Evolutionary conservation across 139 green algal species (phyloP), one percentile per base, ranked within the genome.

Genomic region (Trebouxia sp.): DNA sequence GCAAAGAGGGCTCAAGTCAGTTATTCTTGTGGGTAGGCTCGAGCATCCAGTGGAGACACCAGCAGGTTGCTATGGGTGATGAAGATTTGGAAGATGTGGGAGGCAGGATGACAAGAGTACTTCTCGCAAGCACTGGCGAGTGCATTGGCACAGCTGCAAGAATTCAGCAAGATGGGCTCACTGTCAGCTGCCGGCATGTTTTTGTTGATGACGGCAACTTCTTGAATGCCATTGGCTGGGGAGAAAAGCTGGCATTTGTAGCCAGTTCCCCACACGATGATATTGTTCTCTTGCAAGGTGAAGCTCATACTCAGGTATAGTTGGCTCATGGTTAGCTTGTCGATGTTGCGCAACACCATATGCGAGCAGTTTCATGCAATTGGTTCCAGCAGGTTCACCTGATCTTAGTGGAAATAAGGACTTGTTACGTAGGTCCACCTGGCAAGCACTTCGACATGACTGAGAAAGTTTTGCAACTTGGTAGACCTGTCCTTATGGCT

Each of bases 401-500:
- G 32, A 24, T n/a, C 1, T 70, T 22, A 1, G 30, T 26, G 4
- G 58, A 70, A 43, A 42, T 3, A 43, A 70, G 58, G 32, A 70
- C 5, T n/a, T 70, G 58, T 26, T 42, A 32, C 32, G 26, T 24
- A 42, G 58, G 32, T 70, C 58, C 58, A 70, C 9, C 58, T 70
- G 58, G 58, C 32, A 26, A 70, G 32, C 58, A 70, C 30, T 70
- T 70, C 26, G 58, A 43, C 32, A 22, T 70, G 58, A 42, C 30
- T 28, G 5, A 70, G 32, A 43, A 26, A 43, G n/a, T 11, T 70
- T 0, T 70, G 32, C 58, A 70, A n/a, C 24, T 43, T 70, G 30
- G 58, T 70, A 43, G 58, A 70, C 58, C 58, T 70, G 58, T 67
- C n/a, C 17, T 67, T 42, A n/a, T 67, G 56, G 56, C 56, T 41